Evolutionary conservation across 1,284 basidiomycete genomes (phyloP), one percentile per base, ranked within the genome.

Genomic region (Gomphus sp.): DNA sequence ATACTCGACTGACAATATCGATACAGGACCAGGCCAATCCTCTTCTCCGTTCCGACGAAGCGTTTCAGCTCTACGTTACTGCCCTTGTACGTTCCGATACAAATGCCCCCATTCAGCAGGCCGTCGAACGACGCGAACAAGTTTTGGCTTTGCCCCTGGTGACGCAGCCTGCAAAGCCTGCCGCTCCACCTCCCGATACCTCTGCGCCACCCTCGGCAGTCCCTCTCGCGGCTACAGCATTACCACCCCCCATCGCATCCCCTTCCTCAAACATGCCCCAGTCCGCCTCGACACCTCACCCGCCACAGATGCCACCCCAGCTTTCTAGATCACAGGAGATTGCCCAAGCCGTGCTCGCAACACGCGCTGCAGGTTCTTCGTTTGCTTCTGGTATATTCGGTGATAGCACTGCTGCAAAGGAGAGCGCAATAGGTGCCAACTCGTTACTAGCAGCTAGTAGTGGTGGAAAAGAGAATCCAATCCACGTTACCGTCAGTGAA

Each of bases 401-500:
- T 66, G 60, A 67, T 74, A 31, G 72, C 76, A 52, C 68, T 78
- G 56, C 43, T 3, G 31, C 51, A 44, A 37, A 34, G 43, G 41
- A 71, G 71, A 37, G 77, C 74, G 59, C 68, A 80, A 39, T 71
- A 68, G 9, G 71, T 75, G 31, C 61, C 5, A 22, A 44, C 41
- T 31, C 59, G 45, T 28, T 79, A 45, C 68, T 66, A 49, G 69
- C 69, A 31, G 56, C 58, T 58, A 75, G 78, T 54, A 70, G 73
- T 18, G 79, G 80, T 43, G 71, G 72, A 48, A 73, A 72, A 41
- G 75, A 72, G 1, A 78, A 78, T 62, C 89, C 90, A 5, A 85
- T 93, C 41, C 80, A 86, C 56, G 91, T 93, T 41, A 80, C 88
- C 41, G 80, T 93, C 63, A 82, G 83, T 63, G 89, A 92, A 78